Base-by-base conservation (phyloP, 441 rosid genomes). In the Populus hybrid region DNA sequence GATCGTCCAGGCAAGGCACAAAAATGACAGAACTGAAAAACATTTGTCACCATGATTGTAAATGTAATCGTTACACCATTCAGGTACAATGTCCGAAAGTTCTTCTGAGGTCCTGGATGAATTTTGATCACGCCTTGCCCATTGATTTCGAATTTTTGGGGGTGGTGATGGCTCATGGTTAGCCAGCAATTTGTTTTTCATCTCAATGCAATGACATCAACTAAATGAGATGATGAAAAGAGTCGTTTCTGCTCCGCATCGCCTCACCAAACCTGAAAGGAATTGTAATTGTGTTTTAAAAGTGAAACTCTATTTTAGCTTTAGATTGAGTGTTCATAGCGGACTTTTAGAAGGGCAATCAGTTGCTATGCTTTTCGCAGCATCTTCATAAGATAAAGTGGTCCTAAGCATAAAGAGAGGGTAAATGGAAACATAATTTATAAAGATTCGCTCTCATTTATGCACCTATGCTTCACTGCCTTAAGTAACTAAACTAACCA, bases 111-210 rank as follows among this genome's bases (percentile, higher is more conserved):
- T n/a, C 59, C 18, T 6, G 18, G 59, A 74, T 38, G 59, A 26
- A 10, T 46, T 75, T 75, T 26, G 65, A 46, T 67, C 64, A 10
- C 46, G 10, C 21, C 53, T 46, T 74, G 14, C 30, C 77, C 67
- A n/a, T 18, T 30, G 74, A 26, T n/a, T n/a, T 40, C 1, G 3
- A 36, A 21, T 28, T 10, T 28, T 28, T 21, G 24, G 34, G 21
- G 20, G 6, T 42, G 3, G 64, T 10, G 8, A 28, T 50, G 42
- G 64, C 24, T 36, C 24, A 5, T 50, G 4, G 42, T 6, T 46
- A 35, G 16, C 12, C 8, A 40, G 8, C 75, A 57, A 20, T 14
- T 1, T 9, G 10, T 10, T 21, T 72, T 30, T 34, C 67, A 32
- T 16, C 20, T 50, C 23, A 34, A n/a, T 10, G 38, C 50, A 61